Percentiles rank a stretch among this genome's conserved stretches.
Evolutionary conservation across 768 basidiomycete species (phyloP).

Genomic region (Suillus alpinus): DNA sequence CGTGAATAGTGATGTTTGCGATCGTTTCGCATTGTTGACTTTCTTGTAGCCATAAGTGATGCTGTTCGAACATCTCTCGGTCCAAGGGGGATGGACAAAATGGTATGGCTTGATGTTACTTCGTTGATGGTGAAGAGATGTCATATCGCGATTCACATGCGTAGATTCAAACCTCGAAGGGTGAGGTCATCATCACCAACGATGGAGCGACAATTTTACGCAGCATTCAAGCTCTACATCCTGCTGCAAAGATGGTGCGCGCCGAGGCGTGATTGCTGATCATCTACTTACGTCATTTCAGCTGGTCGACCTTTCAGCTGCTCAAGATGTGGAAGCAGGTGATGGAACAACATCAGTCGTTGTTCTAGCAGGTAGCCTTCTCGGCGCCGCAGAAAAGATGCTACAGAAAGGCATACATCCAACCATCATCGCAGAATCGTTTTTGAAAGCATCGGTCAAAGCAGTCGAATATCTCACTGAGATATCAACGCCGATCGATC

Average conservation of each 20-base stretch:
- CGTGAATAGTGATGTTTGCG: conserved; percentile 10
- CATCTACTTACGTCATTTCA: conserved; percentile 29
- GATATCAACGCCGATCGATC: conserved; percentile 87
- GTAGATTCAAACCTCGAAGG: conserved; percentile 94
- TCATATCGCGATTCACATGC: conserved; percentile 11
- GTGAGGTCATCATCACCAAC: conserved; percentile 97
- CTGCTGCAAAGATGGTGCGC: conserved; percentile 93
- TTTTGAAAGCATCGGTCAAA: conserved; percentile 88
- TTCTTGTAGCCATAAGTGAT: conserved; percentile 82
- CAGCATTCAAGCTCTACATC: conserved; percentile 93
- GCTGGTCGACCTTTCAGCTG: conserved; percentile 96
- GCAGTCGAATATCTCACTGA: conserved; percentile 93
- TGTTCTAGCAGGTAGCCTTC: conserved; percentile 88
- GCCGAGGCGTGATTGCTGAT: not conserved
- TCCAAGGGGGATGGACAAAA: conserved; percentile 99
- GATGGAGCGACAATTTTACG: conserved; percentile 98
- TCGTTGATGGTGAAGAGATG: conserved; percentile 3
- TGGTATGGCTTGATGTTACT: conserved; percentile 53
- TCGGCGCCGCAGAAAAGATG: conserved; percentile 96
- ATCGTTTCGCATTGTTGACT: conserved; percentile 7
- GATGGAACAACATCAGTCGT: conserved; percentile 99
- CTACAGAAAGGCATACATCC: conserved; percentile 96
- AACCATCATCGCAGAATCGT: conserved; percentile 94
- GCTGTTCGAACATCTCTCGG: conserved; percentile 96
- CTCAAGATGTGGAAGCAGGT: conserved; percentile 97